Base-by-base conservation (phyloP, 176 grass and related monocot species). In the Themeda triandra region DNA sequence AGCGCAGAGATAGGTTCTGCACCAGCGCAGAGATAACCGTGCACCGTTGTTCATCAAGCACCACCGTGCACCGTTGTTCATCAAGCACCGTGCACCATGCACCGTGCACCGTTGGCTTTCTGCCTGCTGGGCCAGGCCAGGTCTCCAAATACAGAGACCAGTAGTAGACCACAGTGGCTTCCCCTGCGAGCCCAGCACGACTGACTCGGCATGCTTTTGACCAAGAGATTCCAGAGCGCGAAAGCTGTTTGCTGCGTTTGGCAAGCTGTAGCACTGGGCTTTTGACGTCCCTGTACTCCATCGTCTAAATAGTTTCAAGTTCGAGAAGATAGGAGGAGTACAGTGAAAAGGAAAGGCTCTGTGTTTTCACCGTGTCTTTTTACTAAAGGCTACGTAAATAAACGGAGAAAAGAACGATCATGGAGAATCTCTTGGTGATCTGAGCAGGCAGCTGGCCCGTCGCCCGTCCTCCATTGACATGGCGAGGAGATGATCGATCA, bases 381-480 rank as follows among this genome's bases (percentile, higher is more conserved):
- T 63, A 8, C 58, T 19, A 30, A 40, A 25, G 44, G n/a, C 19
- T 30, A 45, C 3, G n/a, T 58, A 86, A 44, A 19, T n/a, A n/a
- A n/a, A n/a, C n/a, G 6, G 60, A 67, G 41, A 40, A 37, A 41
- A 23, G 32, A 72, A 66, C 42, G 13, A 56, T 13, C 72, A 49
- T 18, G 79, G 76, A 56, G 86, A 88, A 88, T 88, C 89, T 88
- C 83, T 76, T 58, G 64, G 76, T 5, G 72, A 68, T 60, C 78
- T 21, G 72, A 40, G 24, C 13, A 29, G 59, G n/a, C 59, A 59
- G 23, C 56, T 25, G 10, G 19, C 53, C 19, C 51, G 51, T 23
- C 58, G n/a, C 2, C 41, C 41, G 2, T 44, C 21, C 72, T 59
- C 21, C 78, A 83, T 90, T 51, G 79, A 79, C 49, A 54, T 54